Evolutionary conservation across 805 yeast genomes (phyloP), one percentile per base, ranked within the genome.

Genomic region (Yarrowia sp.): DNA sequence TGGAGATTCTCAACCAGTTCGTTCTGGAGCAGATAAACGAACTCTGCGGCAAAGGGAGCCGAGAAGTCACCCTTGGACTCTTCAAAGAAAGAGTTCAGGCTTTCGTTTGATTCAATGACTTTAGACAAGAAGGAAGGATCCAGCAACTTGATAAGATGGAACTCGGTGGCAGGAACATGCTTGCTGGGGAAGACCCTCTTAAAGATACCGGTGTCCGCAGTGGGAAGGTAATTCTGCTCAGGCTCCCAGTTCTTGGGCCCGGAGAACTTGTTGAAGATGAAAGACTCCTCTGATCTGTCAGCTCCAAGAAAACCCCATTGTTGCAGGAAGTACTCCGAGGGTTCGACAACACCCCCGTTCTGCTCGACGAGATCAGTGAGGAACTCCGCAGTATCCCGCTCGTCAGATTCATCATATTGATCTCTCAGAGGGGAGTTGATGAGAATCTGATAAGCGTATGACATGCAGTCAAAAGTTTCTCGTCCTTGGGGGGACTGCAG

Each of bases 361-460:
- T 51, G 58, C 41, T 51, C 58, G 14, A 51, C 41, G 32, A 51
- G 58, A 16, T 51, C 58, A n/a, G 58, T 33, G 21, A 51, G 58
- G 17, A 51, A 22, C 41, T 33, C 58, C 10, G n/a, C 30, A 28
- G 30, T 51, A 32, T 51, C 58, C 19, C 58, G 40, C 30, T 51
- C 58, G 21, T 54, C 62, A 11, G 28, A 2, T n/a, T 54, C 62
- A 36, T 54, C 62, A 26, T 54, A 54, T 16, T 26, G 48, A 16
- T 28, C 35, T 54, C 62, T 24, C 36, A 54, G 14, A 11, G 35
- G 48, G 4, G 62, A 26, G 33, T 38, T 38, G 48, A 40, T 38
- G 28, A 54, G 48, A 19, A 54, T 54, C 36, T 54, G 62, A 8
- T 54, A 54, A 22, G 62, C 62, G 30, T 54, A 40, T 19, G 62